Base-by-base conservation (phyloP, 78 protist genomes). In the Dictyostelium purpureum region DNA sequence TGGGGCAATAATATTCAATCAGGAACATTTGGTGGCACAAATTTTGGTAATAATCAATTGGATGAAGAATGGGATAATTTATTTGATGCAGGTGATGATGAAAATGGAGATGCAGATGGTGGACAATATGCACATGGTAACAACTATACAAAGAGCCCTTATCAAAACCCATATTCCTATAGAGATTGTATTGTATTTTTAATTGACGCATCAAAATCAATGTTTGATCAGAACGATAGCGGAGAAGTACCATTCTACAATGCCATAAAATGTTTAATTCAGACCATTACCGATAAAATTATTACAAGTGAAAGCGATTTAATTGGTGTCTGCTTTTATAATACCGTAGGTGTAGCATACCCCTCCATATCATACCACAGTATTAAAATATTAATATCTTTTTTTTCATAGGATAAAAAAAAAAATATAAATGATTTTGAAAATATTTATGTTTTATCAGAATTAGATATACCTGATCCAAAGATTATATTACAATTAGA, bases 371-470 rank as follows among this genome's bases (percentile, higher is more conserved):
- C 70, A 16, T 21, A 79, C 31, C 9, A 65, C 74, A 71, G 14
- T 16, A 59, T 31, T 10, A 6, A 26, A 12, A 26, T 1, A 31
- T 52, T 28, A 40, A 54, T 33, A 38, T 24, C 4, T 42, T 21
- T 0, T 4, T 81, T 24, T 37, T 33, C 40, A 56, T 65, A 93
- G 96, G 66, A 78, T 19, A 70, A 87, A 76, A 94, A 94, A 33
- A 87, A 82, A 80, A 94, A 94, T 61, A 52, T 87, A 26, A 94
- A 94, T 87, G 96, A 94, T 51, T 94, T 94, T 51, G 96, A 87
- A 40, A 87, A 87, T 52, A 79, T 94, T n/a, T 94, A 88, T 88
- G 89, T 94, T 43, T 49, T 94, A 31, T 69, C 45, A 35, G 96
- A 94, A 47, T 79, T 94, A 24, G 96, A 94, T 79, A 54, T 51